Conservation (phyloP, 345 rosid genomes). For the Litchi chinensis region DNA sequence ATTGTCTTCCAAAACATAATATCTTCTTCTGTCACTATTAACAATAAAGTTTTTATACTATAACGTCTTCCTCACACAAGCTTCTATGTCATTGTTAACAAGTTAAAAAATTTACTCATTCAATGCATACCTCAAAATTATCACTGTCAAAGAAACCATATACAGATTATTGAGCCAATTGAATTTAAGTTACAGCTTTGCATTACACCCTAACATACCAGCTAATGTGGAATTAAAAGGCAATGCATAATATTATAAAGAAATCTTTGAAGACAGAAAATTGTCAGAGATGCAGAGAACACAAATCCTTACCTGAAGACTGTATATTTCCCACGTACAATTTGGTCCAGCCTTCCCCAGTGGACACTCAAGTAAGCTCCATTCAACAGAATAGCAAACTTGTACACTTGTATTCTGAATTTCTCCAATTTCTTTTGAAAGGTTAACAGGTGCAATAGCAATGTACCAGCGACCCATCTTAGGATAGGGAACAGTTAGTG, state of each 20-base stretch:
- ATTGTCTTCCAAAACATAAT: neutral
- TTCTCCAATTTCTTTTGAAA: constrained; percentile 40
- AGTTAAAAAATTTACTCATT: neutral
- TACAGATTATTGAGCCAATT: neutral
- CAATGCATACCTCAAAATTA: constrained; percentile 1
- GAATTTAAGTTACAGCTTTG: neutral
- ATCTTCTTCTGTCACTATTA: neutral
- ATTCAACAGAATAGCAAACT: constrained; percentile 71
- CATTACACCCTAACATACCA: constrained; percentile 5
- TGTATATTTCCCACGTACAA: constrained; percentile 62
- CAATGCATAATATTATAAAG: neutral
- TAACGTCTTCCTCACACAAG: neutral
- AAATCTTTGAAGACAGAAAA: neutral
- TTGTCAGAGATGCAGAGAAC: neutral
- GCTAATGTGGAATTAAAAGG: constrained; percentile 6
- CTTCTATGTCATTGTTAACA: neutral
- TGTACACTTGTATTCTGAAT: constrained; percentile 31
- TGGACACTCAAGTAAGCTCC: constrained; percentile 70
- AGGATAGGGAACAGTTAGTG: constrained; percentile 67
- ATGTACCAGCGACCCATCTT: constrained; percentile 84
- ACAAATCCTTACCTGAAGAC: constrained; percentile 62
- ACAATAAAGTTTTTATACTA: neutral
- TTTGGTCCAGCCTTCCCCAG: constrained; percentile 77
- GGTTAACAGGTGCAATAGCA: constrained; percentile 51
- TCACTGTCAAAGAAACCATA: neutral